These are phyloP conservation scores for Sophora flavescens DNA, from an alignment of 306 rosid genomes.

Conservation along the genomic window DNA sequence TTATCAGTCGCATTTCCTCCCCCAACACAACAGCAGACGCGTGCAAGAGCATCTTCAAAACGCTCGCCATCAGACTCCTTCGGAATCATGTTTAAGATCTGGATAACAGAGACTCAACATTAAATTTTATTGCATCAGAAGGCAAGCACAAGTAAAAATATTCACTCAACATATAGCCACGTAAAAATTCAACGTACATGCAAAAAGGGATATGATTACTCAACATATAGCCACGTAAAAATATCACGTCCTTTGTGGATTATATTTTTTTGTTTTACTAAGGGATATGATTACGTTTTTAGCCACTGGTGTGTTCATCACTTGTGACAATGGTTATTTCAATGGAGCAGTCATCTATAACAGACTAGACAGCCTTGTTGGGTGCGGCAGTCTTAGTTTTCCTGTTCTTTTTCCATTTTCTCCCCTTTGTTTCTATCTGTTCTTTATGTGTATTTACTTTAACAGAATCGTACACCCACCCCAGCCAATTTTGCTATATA, in stretches of 20 bases:
- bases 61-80: constrained; percentile 86
- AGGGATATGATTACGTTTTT: constrained; percentile 14
- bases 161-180: constrained; percentile 5
- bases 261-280: background rate
- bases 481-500: background rate
- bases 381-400: constrained; percentile 10
- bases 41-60: constrained; percentile 93
- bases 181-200: background rate
- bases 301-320: background rate
- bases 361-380: background rate
- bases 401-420: constrained; percentile 3
- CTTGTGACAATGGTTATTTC: background rate
- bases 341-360: background rate
- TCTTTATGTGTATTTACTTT: background rate
- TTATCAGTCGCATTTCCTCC: constrained; percentile 83
- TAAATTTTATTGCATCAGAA: constrained; percentile 20
- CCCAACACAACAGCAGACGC: constrained; percentile 80
- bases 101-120: constrained; percentile 33
- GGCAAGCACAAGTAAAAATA: background rate
- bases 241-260: constrained; percentile 21
- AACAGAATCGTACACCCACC: constrained; percentile 1
- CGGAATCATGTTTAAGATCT: constrained; percentile 84
- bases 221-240: constrained; percentile 17
- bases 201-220: too few relatives aligned
- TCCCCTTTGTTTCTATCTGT: constrained; percentile 15